Evolutionary conservation across 2,329 filamentous ascomycete species (phyloP).

Genomic region (Graphilbum sp.): DNA sequence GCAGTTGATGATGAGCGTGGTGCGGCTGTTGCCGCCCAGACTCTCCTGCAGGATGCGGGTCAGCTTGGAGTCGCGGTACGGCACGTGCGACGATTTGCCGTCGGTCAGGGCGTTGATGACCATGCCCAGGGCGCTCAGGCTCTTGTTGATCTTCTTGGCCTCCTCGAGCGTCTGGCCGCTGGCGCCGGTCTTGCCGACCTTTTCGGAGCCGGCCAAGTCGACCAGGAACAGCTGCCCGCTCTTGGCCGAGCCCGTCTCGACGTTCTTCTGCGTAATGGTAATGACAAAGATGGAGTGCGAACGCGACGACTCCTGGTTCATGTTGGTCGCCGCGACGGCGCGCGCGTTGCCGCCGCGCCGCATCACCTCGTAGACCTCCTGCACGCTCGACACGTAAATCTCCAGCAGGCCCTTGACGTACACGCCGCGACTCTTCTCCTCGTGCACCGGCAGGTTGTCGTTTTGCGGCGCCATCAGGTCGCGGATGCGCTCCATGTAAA

Average conservation of each 20-base stretch:
- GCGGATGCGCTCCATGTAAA: conserved; percentile 97
- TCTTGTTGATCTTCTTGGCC: conserved; percentile 99
- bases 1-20: conserved; percentile 97
- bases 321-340: conserved; percentile 92
- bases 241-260: conserved; percentile 89
- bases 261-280: conserved; percentile 93
- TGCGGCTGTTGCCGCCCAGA: conserved; percentile 90
- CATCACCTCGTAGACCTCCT: conserved; percentile 95
- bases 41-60: conserved; percentile 96
- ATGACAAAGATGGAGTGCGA: conserved; percentile 98
- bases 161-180: conserved; percentile 95
- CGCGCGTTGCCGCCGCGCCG: conserved; percentile 76
- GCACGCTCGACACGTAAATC: conserved; percentile 88
- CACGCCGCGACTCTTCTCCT: conserved; percentile 89
- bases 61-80: conserved; percentile 95
- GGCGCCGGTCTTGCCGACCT: conserved; percentile 95
- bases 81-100: conserved; percentile 89
- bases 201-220: conserved; percentile 95
- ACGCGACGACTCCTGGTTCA: conserved; percentile 96
- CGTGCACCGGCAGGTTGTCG: conserved; percentile 93
- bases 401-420: conserved; percentile 93
- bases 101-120: conserved; percentile 97
- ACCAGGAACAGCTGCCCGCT: conserved; percentile 94
- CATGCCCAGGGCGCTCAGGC: conserved; percentile 93
- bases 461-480: conserved; percentile 86